phyloP scores from a whole-genome alignment of 1,139 yeast genomes.

The Scheffersomyces illinoinensis region DNA sequence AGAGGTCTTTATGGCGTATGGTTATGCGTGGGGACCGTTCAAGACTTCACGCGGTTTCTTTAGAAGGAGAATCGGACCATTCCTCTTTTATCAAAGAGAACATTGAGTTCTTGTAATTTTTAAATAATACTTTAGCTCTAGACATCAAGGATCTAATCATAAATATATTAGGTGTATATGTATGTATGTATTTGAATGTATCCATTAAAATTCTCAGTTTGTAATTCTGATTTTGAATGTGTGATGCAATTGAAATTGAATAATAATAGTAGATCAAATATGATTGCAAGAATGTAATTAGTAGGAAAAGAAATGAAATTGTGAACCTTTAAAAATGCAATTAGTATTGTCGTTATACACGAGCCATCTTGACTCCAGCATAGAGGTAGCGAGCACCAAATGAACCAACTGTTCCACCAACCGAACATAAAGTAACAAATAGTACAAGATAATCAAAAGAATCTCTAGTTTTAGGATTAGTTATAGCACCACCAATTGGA shows the following conservation, averaged over 20 bases:
- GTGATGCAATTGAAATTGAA: neutral
- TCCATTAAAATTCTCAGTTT: neutral
- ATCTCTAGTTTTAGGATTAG: conserved; percentile 16
- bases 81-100: conserved; percentile 17
- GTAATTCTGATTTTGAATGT: neutral
- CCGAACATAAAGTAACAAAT: conserved; percentile 26
- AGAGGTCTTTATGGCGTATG: conserved; percentile 37
- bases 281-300: conserved; percentile 1
- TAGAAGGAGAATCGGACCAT: conserved; percentile 34
- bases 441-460: conserved; percentile 30
- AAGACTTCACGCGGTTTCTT: conserved; percentile 29
- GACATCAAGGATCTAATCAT: neutral
- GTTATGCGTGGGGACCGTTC: conserved; percentile 23
- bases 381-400: conserved; percentile 25
- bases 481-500: conserved; percentile 39
- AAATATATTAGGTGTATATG: neutral
- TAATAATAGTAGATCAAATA: no score
- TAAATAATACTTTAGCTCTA: no score
- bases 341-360: neutral
- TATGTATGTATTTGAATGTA: neutral
- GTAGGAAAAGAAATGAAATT: neutral
- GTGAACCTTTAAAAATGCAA: neutral
- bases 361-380: conserved; percentile 20
- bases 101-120: conserved; percentile 19
- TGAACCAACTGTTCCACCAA: conserved; percentile 27